These are phyloP conservation scores for Aspergillus sp. DNA, from an alignment of 2,329 filamentous ascomycete species.

Conservation along the genomic window DNA sequence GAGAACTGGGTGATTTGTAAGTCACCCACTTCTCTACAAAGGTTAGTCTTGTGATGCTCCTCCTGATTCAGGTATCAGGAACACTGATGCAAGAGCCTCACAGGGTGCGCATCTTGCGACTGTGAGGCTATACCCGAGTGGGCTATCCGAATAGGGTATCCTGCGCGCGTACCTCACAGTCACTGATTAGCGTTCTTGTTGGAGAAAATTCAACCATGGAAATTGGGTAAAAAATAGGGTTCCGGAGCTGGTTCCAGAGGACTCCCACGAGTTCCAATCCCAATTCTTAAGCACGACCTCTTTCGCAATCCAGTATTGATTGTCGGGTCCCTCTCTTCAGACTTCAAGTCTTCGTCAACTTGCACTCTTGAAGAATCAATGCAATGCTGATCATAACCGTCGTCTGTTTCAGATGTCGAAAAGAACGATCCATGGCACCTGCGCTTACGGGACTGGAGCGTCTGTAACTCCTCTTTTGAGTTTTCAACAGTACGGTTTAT, in stretches of 20 bases:
- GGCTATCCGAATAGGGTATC: neutral
- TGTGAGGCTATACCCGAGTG: too few species aligned
- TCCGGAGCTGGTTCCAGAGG: conserved; percentile 2
- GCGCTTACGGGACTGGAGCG: neutral
- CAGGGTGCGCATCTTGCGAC: neutral
- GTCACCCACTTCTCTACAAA: neutral
- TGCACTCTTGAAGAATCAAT: conserved; percentile 1
- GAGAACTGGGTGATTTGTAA: neutral
- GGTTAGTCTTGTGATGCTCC: neutral
- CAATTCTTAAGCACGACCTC: conserved; percentile 3
- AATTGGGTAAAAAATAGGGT: neutral
- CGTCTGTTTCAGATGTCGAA: neutral
- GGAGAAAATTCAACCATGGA: neutral
- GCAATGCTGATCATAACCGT: neutral
- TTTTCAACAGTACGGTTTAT: too few species aligned
- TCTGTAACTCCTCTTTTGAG: neutral
- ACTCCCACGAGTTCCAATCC: neutral
- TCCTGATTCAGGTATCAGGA: neutral
- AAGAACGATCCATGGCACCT: neutral
- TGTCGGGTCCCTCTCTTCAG: neutral
- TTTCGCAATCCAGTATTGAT: conserved; percentile 18
- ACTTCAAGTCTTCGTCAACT: neutral
- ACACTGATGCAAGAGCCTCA: conserved; percentile 2
- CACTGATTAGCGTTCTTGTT: neutral
- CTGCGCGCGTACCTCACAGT: neutral